A percentile compares a stretch with the other conserved stretches of the same genome.
phyloP scores from a whole-genome alignment of 2,329 filamentous ascomycete genomes.

The Aspergillus piperis region DNA sequence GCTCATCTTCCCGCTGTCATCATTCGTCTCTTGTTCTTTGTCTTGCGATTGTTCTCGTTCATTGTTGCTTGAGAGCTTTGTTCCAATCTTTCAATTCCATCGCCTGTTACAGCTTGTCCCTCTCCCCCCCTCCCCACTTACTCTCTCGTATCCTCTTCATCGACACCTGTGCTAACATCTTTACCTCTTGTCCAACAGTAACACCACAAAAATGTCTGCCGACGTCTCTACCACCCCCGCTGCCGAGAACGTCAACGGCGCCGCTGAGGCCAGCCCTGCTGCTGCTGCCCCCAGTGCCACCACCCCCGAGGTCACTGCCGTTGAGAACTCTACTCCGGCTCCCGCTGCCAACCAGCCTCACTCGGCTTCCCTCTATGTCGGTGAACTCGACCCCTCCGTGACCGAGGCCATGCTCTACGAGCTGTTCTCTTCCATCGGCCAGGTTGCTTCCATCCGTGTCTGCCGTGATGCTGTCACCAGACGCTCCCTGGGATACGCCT shows the following conservation, averaged over 20 bases:
- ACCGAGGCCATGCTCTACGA: constrained; percentile 99
- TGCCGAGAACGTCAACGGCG: constrained; percentile 62
- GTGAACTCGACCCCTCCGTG: constrained; percentile 95
- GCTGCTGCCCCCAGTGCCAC: constrained; percentile 74
- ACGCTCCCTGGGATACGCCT: constrained; percentile 97
- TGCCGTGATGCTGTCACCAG: constrained; percentile 98
- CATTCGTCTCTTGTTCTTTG: neutral
- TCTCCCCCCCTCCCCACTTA: neutral
- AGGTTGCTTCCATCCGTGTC: constrained; percentile 98
- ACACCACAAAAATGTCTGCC: constrained; percentile 70
- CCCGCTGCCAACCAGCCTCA: constrained; percentile 79
- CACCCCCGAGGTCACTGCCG: constrained; percentile 43
- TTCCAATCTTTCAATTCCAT: neutral
- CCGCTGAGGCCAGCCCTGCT: constrained; percentile 58
- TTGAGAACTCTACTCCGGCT: constrained; percentile 59
- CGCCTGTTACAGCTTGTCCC: neutral
- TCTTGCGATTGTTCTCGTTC: neutral
- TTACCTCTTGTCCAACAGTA: constrained; percentile 17
- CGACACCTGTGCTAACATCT: constrained; percentile 8
- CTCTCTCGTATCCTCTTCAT: neutral
- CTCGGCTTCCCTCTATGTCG: constrained; percentile 97
- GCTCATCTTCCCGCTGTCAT: neutral
- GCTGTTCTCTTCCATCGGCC: constrained; percentile 98
- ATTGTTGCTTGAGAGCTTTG: neutral
- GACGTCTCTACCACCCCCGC: constrained; percentile 74